Conservation (phyloP, 169 alveolate species). For the Ichthyophthirius multifiliis region DNA sequence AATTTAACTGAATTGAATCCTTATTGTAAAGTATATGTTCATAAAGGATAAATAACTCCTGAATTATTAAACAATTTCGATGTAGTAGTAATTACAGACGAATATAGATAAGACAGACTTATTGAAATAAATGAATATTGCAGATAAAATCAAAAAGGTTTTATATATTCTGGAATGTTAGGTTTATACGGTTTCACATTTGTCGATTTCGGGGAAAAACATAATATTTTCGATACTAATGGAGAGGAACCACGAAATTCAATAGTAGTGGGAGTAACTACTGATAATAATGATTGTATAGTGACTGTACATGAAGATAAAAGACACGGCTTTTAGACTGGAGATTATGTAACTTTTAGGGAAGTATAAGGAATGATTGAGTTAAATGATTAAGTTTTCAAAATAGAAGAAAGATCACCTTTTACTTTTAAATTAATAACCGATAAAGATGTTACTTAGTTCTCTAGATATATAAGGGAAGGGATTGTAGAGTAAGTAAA, state of each 20-base stretch:
- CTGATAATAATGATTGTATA: constrained; percentile 63
- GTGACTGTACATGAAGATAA: constrained; percentile 87
- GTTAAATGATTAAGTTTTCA: constrained; percentile 90
- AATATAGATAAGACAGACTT: constrained; percentile 47
- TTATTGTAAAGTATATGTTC: constrained; percentile 25
- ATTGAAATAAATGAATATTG: constrained; percentile 48
- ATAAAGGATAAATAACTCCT: constrained; percentile 51
- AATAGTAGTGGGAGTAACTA: constrained; percentile 47
- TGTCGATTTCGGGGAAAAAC: constrained; percentile 94
- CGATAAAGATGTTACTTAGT: constrained; percentile 88
- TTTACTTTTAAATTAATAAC: constrained; percentile 84
- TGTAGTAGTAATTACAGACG: constrained; percentile 69
- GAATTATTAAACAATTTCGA: constrained; percentile 71
- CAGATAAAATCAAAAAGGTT: constrained; percentile 75
- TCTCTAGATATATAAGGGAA: constrained; percentile 71
- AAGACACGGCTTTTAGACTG: constrained; percentile 93
- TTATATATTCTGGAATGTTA: constrained; percentile 76
- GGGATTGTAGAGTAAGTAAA: constrained; percentile 93
- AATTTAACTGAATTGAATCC: constrained; percentile 92
- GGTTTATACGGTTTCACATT: constrained; percentile 96
- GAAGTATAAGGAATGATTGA: constrained; percentile 97
- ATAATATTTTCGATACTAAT: constrained; percentile 80
- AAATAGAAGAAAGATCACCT: constrained; percentile 85
- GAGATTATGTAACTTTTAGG: constrained; percentile 93
- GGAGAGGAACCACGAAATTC: constrained; percentile 74